Conservation (phyloP, 257 asterid genomes). For the Lantana camara region DNA sequence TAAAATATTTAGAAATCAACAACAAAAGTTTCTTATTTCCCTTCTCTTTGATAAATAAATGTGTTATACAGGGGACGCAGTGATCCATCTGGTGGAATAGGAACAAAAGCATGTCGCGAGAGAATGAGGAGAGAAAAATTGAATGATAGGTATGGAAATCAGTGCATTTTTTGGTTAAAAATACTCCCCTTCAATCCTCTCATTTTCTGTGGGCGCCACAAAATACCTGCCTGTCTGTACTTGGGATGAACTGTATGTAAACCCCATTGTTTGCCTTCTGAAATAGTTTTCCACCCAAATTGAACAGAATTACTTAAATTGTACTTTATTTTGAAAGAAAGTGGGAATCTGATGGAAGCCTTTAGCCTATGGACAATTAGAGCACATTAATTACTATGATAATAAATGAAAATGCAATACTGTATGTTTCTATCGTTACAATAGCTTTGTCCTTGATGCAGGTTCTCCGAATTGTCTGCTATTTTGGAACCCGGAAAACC, state of each 20-base stretch:
- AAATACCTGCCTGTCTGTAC: neutral
- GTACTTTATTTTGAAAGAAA: conserved; percentile 4
- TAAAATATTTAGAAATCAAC: neutral
- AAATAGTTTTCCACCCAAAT: neutral
- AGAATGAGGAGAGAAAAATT: conserved; percentile 69
- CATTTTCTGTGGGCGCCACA: neutral
- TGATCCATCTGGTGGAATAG: conserved; percentile 44
- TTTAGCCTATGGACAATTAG: neutral
- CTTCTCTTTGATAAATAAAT: conserved; percentile 1
- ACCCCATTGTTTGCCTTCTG: neutral
- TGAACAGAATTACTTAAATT: neutral
- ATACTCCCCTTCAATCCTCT: neutral
- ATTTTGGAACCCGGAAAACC: conserved; percentile 74
- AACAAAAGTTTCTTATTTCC: neutral
- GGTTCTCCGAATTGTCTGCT: conserved; percentile 70
- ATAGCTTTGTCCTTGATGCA: conserved; percentile 29
- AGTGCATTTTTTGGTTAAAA: conserved; percentile 5
- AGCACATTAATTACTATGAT: neutral
- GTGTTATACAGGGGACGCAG: conserved; percentile 48
- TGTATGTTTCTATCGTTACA: neutral
- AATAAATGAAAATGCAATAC: neutral
- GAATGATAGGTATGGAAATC: conserved; percentile 56
- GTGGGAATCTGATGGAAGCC: neutral
- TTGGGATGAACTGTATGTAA: conserved; percentile 4
- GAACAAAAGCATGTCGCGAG: conserved; percentile 82